These are phyloP conservation scores for Albugo laibachii DNA, from an alignment of 352 stramenopile species.

Conservation along the genomic window DNA sequence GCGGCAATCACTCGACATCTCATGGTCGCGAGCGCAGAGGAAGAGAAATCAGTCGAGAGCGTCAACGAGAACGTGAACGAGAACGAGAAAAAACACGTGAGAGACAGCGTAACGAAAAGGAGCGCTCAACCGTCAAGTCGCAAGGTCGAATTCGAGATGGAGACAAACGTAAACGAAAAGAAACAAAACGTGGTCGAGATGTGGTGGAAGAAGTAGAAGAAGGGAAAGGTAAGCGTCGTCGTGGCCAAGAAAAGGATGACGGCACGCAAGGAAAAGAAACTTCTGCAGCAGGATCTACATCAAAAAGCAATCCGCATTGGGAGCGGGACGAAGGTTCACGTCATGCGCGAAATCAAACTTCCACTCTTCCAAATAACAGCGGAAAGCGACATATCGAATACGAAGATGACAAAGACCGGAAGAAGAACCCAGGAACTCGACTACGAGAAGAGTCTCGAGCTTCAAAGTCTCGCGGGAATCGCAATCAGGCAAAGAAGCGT, in stretches of 20 bases:
- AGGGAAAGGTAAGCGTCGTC: constrained; percentile 16
- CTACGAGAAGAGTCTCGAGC: constrained; percentile 11
- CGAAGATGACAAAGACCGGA: constrained; percentile 12
- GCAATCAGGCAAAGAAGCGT: constrained; percentile 44
- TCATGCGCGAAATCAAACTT: constrained; percentile 5
- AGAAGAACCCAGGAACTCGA: constrained; percentile 12
- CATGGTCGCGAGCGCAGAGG: not conserved
- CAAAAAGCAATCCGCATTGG: constrained; percentile 1
- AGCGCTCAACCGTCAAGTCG: constrained; percentile 11
- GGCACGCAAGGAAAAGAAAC: constrained; percentile 3
- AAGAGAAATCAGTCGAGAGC: constrained; percentile 1
- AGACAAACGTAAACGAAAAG: constrained; percentile 11
- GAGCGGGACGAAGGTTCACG: constrained; percentile 8
- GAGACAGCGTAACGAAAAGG: constrained; percentile 22
- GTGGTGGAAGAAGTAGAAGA: constrained; percentile 7
- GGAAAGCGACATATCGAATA: constrained; percentile 38
- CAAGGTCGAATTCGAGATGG: constrained; percentile 4
- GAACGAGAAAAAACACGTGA: constrained; percentile 7
- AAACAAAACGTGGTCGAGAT: constrained; percentile 9
- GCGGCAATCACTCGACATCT: not conserved
- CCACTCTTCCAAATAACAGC: too few relatives aligned
- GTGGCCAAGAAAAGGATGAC: constrained; percentile 11
- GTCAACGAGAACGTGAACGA: constrained; percentile 3
- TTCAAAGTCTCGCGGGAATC: constrained; percentile 27
- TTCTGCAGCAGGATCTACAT: constrained; percentile 1